Conservation (phyloP, 345 rosid genomes). For the Geranium brycei region DNA sequence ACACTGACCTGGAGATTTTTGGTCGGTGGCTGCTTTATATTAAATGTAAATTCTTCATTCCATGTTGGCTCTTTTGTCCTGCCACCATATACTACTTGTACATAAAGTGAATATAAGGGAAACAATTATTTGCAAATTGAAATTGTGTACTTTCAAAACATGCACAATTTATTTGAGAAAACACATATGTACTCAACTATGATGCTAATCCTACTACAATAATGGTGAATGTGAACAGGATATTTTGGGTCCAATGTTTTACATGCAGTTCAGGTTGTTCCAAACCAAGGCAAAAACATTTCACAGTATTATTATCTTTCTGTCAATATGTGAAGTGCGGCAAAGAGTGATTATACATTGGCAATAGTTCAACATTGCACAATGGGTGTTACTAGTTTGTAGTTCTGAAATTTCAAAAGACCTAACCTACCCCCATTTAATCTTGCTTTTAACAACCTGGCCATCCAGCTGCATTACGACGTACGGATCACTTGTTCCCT, state of each 20-base stretch:
- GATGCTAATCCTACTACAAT: not conserved
- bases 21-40: conserved; percentile 42
- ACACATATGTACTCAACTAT: not conserved
- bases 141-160: not conserved
- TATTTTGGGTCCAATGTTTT: not conserved
- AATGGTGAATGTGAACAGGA: not conserved
- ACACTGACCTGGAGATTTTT: conserved; percentile 56
- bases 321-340: not conserved
- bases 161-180: not conserved
- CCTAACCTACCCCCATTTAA: conserved; percentile 53
- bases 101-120: not conserved
- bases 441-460: conserved; percentile 73
- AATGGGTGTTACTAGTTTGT: not conserved
- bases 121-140: not conserved
- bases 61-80: conserved; percentile 78
- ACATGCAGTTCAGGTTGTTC: not conserved
- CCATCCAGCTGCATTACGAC: conserved; percentile 80
- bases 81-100: conserved; percentile 12
- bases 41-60: conserved; percentile 66
- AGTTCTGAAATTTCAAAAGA: not conserved
- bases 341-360: not conserved
- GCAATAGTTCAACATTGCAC: not conserved
- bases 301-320: not conserved
- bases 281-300: not conserved
- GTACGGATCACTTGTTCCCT: conserved; percentile 90